Conservation (phyloP, 2,329 filamentous ascomycete genomes). For the Zymoseptoria brevis region DNA sequence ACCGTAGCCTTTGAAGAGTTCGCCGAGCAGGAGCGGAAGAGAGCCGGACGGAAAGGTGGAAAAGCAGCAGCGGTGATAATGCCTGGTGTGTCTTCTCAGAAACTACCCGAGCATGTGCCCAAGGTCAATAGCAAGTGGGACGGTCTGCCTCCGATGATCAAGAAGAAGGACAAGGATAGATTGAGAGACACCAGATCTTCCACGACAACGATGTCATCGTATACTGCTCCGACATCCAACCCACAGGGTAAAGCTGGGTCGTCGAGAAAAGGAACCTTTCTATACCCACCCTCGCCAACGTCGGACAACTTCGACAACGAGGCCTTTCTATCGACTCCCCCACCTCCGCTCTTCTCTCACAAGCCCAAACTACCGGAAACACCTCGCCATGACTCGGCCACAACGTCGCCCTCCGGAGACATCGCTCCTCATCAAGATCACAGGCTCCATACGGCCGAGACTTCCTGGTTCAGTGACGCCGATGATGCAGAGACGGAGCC, state of each 20-base stretch:
- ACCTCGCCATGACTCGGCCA: neutral
- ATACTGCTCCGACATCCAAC: neutral
- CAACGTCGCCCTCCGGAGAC: neutral
- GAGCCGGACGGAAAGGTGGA: conserved; percentile 29
- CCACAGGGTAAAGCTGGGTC: neutral
- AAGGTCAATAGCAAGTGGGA: conserved; percentile 50
- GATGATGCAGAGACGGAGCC: neutral
- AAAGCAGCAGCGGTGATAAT: conserved; percentile 27
- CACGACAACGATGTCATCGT: neutral
- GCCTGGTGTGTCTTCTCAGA: conserved; percentile 36
- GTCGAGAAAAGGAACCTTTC: neutral
- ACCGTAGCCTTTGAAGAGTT: conserved; percentile 40
- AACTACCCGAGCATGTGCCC: conserved; percentile 42
- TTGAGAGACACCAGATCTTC: neutral
- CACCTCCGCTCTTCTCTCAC: neutral
- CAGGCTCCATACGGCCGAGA: neutral
- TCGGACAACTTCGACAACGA: neutral
- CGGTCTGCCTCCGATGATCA: conserved; percentile 34
- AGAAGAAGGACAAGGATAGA: neutral
- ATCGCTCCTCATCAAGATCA: neutral
- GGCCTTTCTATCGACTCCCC: neutral
- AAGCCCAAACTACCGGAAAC: neutral
- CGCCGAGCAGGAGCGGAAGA: conserved; percentile 29
- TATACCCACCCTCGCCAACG: neutral
- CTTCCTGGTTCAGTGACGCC: neutral